Evolutionary conservation across 2,329 filamentous ascomycete genomes (phyloP), one percentile per base, ranked within the genome.

Genomic region (Helminthosporium solani): DNA sequence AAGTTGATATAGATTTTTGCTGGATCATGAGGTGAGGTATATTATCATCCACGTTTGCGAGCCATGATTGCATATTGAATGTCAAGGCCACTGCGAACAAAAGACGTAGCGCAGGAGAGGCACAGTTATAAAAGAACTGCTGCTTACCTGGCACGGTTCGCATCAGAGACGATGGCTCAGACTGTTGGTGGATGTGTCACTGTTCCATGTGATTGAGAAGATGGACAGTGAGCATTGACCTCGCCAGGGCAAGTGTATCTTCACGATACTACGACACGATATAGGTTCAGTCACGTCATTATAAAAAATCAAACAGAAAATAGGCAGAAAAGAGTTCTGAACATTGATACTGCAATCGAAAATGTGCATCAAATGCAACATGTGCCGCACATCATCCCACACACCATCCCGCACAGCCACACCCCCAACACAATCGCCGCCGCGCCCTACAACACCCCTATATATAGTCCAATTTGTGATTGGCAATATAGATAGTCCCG

Each of bases 401-500:
- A n/a, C n/a, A n/a, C 28, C 28, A 12, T 12, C 6, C 5, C 14
- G 28, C 28, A 31, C 7, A 12, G 8, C 19, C 19, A 31, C 33
- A 6, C 7, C 12, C 19, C 8, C 33, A 11, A 8, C 19, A 6
- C 33, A 31, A n/a, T 12, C 11, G 20, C 21, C n/a, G 21, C 20
- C 15, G 2, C 18, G 18, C 34, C 11, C 19, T 7, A 14, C 7
- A 33, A 2, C 16, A 18, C 3, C 6, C 11, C 8, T 33, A 2
- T 34, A 35, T 2, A 46, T 34, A 2, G 20, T 55, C 23, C 44
- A 40, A 1, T 56, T 60, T 5, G 12, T 53, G 1, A 21, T 48
- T 2, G 57, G 55, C 0, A 38, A 49, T 3, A 46, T 43, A 20
- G 50, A 46, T 1, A 37, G 52, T 0, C 47, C 50, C 1, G 49